phyloP scores from a whole-genome alignment of 805 yeast genomes.

The Myxozyma geophila region DNA sequence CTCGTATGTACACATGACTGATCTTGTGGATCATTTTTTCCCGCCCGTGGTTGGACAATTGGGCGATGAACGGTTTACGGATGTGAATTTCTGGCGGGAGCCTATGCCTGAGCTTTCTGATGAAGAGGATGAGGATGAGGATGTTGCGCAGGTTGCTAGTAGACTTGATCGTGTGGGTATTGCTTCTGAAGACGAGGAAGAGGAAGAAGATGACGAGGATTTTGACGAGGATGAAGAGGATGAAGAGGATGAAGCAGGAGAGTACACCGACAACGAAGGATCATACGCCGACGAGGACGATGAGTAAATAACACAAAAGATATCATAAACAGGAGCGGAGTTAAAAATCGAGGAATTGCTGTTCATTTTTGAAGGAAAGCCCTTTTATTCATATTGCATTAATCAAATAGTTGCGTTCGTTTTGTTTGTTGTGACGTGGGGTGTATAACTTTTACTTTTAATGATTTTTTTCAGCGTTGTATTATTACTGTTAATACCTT shows the following conservation, averaged over 20 bases:
- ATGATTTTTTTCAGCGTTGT: no score
- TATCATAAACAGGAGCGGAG: no score
- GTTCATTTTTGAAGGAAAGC: no score
- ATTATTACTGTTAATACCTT: no score
- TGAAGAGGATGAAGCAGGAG: constrained; percentile 19
- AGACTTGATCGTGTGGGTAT: constrained; percentile 8
- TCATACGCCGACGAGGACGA: constrained; percentile 10
- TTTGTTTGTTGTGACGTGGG: no score
- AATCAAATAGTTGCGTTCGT: no score
- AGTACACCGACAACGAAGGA: constrained; percentile 8
- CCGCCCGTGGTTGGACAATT: constrained; percentile 66
- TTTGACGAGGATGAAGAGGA: constrained; percentile 45
- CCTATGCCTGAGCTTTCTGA: constrained; percentile 61
- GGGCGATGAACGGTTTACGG: constrained; percentile 69
- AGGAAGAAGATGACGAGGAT: constrained; percentile 43
- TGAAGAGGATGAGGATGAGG: constrained; percentile 37
- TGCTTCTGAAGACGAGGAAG: constrained; percentile 43
- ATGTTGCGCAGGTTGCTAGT: not conserved
- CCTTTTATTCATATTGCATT: no score
- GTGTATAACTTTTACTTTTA: no score
- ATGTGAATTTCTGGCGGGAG: constrained; percentile 90
- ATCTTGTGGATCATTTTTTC: constrained; percentile 94
- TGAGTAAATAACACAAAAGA: not conserved
- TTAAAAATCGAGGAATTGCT: no score
- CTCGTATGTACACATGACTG: constrained; percentile 86